Evolutionary conservation across 176 grass and related monocot genomes (phyloP).

Genomic region (Neostapfia colusana): DNA sequence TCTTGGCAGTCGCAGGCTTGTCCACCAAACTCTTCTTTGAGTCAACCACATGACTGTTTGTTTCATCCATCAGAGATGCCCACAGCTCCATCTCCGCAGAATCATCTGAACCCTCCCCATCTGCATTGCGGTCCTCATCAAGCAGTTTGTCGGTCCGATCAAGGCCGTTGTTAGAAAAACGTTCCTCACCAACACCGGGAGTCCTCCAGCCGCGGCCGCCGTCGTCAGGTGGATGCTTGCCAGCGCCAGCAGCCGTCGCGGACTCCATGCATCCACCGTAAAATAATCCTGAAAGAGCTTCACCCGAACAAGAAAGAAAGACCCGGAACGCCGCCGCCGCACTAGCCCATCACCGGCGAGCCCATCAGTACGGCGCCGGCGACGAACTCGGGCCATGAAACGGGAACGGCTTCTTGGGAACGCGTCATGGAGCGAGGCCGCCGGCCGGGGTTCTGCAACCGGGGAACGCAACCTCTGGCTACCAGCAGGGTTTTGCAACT

Average conservation of each 20-base stretch:
- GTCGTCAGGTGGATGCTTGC: neutral
- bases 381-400: neutral
- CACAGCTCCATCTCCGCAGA: conserved; percentile 28
- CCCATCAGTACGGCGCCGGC: neutral
- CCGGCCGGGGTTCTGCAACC: neutral
- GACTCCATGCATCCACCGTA: conserved; percentile 46
- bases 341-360: too few species aligned
- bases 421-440: neutral
- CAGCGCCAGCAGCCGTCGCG: conserved; percentile 4
- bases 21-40: conserved; percentile 5
- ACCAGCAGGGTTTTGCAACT: neutral
- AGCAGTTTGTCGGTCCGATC: conserved; percentile 31
- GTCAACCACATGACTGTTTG: neutral
- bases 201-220: conserved; percentile 9
- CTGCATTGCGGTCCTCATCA: neutral
- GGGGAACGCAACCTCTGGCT: neutral
- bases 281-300: neutral
- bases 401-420: neutral
- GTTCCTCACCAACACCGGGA: neutral
- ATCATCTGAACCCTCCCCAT: conserved; percentile 27
- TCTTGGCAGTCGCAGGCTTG: neutral
- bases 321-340: neutral
- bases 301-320: conserved; percentile 1
- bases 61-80: neutral
- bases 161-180: neutral